Conservation (phyloP, 1,139 yeast species). For the Kazachstania sp. region DNA sequence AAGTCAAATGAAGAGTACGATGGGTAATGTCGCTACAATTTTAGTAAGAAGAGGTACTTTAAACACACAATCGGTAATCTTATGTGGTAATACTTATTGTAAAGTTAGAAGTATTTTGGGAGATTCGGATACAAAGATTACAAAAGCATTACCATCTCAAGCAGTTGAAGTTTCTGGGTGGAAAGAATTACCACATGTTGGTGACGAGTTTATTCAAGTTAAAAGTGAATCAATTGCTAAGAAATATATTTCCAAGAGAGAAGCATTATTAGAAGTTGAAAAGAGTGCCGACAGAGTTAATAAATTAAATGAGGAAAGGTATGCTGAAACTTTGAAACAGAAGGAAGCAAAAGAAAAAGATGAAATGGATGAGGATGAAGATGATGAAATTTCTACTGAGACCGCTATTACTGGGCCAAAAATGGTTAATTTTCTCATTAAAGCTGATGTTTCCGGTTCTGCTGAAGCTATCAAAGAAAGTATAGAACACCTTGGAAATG, state of each 20-base stretch:
- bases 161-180: constrained; percentile 93
- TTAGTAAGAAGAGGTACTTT: constrained; percentile 73
- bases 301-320: constrained; percentile 50
- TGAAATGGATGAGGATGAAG: constrained; percentile 30
- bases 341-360: constrained; percentile 41
- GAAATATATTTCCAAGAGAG: constrained; percentile 59
- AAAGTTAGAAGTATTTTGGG: constrained; percentile 77
- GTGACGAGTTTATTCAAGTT: constrained; percentile 77
- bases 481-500: constrained; percentile 73
- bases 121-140: constrained; percentile 57
- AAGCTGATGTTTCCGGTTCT: constrained; percentile 80
- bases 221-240: constrained; percentile 67
- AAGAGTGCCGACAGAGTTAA: constrained; percentile 62
- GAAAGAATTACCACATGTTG: constrained; percentile 90
- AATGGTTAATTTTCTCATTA: constrained; percentile 58
- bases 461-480: constrained; percentile 65
- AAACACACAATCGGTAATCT: constrained; percentile 58
- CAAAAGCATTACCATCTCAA: constrained; percentile 73
- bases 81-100: constrained; percentile 82
- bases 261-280: constrained; percentile 46
- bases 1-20: constrained; percentile 70
- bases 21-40: constrained; percentile 82
- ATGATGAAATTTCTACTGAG: constrained; percentile 14
- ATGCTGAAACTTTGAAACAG: constrained; percentile 9
- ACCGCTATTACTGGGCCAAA: constrained; percentile 22